Percentiles rank a stretch among this genome's conserved stretches.
Conservation (phyloP, 2,329 filamentous ascomycete species). For the Diaporthe humulicola region DNA sequence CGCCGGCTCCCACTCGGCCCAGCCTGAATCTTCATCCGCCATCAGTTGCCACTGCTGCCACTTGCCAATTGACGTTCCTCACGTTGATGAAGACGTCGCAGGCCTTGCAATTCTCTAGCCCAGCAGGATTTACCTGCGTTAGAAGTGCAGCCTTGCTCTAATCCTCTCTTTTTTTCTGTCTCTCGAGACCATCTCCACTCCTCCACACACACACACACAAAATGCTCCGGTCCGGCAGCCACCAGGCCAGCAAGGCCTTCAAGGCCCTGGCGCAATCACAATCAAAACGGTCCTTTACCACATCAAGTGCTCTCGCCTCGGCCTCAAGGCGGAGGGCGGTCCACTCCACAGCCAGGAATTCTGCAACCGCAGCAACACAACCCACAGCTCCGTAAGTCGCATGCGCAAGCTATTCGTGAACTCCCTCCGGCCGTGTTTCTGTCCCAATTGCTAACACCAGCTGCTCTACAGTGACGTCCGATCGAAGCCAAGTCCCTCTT, state of each 20-base stretch:
- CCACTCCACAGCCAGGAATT: constrained; percentile 58
- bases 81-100: constrained; percentile 20
- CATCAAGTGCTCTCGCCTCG: constrained; percentile 53
- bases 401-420: constrained; percentile 39
- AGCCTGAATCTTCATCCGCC: constrained; percentile 17
- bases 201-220: constrained; percentile 40
- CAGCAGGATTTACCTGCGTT: neutral
- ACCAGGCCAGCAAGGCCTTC: constrained; percentile 62
- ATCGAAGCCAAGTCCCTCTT: constrained; percentile 73
- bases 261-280: constrained; percentile 44
- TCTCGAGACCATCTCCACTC: constrained; percentile 33
- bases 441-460: constrained; percentile 47
- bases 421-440: constrained; percentile 28
- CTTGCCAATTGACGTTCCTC: constrained; percentile 26
- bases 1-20: constrained; percentile 5
- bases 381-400: constrained; percentile 66
- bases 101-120: neutral
- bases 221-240: constrained; percentile 62
- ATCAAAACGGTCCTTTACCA: constrained; percentile 56
- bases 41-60: neutral
- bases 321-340: constrained; percentile 56
- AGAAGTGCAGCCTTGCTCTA: constrained; percentile 10
- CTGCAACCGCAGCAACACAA: constrained; percentile 63
- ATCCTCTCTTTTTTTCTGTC: constrained; percentile 20
- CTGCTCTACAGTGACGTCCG: constrained; percentile 63